Evolutionary conservation across 768 basidiomycete genomes (phyloP).

Genomic region (Macrolepiota dolichaula): DNA sequence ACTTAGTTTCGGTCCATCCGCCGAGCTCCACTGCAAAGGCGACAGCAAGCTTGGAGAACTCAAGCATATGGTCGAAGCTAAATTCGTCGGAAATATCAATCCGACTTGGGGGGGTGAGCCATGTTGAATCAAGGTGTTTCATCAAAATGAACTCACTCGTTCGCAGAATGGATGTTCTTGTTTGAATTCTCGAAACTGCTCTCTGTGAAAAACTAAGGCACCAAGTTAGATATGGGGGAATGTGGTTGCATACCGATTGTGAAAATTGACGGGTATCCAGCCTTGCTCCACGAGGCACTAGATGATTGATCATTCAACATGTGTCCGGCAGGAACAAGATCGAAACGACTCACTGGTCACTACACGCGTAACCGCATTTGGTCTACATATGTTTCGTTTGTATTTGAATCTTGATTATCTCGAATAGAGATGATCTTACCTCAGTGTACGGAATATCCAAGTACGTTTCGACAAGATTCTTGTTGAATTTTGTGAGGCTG

Average conservation of each 20-base stretch:
- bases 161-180: constrained; percentile 74
- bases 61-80: constrained; percentile 85
- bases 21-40: constrained; percentile 78
- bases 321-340: constrained; percentile 25
- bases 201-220: constrained; percentile 36
- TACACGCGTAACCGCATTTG: constrained; percentile 91
- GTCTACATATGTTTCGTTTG: constrained; percentile 43
- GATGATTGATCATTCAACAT: constrained; percentile 23
- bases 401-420: constrained; percentile 6
- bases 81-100: constrained; percentile 87
- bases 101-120: constrained; percentile 43
- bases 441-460: constrained; percentile 80
- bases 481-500: constrained; percentile 82
- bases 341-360: constrained; percentile 66
- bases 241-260: constrained; percentile 60
- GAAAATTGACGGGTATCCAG: constrained; percentile 82
- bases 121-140: constrained; percentile 8
- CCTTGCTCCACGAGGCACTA: constrained; percentile 79
- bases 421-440: constrained; percentile 22
- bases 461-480: constrained; percentile 71
- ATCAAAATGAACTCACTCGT: constrained; percentile 59
- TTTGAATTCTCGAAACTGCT: constrained; percentile 76
- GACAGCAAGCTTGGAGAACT: constrained; percentile 82
- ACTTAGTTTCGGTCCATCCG: constrained; percentile 36
- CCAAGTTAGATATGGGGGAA: constrained; percentile 12